Evolutionary conservation across 371 early-diverging fungal genomes (phyloP).

Genomic region (Cokeromyces recurvatus): DNA sequence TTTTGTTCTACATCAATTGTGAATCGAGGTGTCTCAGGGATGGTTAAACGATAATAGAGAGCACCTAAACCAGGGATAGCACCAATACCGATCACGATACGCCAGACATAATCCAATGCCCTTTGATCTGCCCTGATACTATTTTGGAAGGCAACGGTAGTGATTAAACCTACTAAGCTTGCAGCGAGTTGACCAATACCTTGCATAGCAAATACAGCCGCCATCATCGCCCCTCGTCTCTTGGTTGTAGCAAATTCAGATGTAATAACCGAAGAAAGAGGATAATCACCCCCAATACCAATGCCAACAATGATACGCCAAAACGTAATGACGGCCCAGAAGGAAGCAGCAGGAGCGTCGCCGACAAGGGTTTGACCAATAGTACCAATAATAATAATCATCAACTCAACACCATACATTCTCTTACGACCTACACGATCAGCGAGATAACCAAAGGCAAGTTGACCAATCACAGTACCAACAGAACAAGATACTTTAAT

Average conservation of each 20-base stretch:
- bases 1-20: constrained; percentile 71
- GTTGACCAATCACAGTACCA: constrained; percentile 77
- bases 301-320: constrained; percentile 78
- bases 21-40: constrained; percentile 85
- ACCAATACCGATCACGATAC: constrained; percentile 67
- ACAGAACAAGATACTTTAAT: constrained; percentile 72
- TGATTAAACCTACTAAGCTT: constrained; percentile 59
- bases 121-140: constrained; percentile 48
- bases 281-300: constrained; percentile 79
- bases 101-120: constrained; percentile 76
- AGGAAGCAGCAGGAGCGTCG: constrained; percentile 46
- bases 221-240: constrained; percentile 79
- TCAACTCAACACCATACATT: constrained; percentile 80
- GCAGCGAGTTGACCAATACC: constrained; percentile 77
- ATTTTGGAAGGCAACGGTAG: constrained; percentile 52
- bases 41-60: constrained; percentile 74
- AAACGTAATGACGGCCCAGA: constrained; percentile 65
- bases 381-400: constrained; percentile 70
- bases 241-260: constrained; percentile 76
- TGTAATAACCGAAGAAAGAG: constrained; percentile 74
- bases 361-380: constrained; percentile 69
- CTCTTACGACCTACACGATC: constrained; percentile 78
- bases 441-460: constrained; percentile 72
- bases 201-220: constrained; percentile 86
- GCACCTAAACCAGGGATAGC: constrained; percentile 60